Conservation (phyloP, 2,329 filamentous ascomycete genomes). For the Colletotrichum tamarilloi region DNA sequence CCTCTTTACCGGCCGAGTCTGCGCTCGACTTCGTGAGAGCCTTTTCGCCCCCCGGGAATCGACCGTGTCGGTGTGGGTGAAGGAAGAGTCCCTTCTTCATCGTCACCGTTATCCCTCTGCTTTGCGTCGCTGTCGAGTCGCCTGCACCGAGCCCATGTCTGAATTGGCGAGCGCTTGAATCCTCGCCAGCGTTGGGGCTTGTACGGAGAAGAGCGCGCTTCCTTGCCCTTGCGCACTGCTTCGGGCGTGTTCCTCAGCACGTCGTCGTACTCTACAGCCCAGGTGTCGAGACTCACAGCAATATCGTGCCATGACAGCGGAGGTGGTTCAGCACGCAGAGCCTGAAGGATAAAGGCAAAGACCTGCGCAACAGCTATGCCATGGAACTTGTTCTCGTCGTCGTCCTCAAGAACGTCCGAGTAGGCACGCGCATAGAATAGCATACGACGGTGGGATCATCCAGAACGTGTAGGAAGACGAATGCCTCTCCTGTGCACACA, state of each 20-base stretch:
- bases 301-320: conserved; percentile 45
- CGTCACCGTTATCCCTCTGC: conserved; percentile 25
- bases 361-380: conserved; percentile 46
- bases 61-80: conserved; percentile 33
- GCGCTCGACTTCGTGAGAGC: conserved; percentile 1
- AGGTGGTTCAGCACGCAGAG: conserved; percentile 42
- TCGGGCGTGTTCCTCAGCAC: conserved; percentile 41
- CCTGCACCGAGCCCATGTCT: conserved; percentile 41
- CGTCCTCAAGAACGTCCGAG: conserved; percentile 46
- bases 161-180: conserved; percentile 44
- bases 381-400: conserved; percentile 44
- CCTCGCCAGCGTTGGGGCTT: conserved; percentile 43
- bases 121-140: conserved; percentile 1
- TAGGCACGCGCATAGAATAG: neutral
- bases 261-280: conserved; percentile 46
- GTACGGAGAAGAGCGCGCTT: conserved; percentile 38
- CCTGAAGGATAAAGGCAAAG: conserved; percentile 48
- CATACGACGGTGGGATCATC: neutral
- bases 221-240: conserved; percentile 36
- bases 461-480: no score
- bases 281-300: conserved; percentile 43
- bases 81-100: conserved; percentile 36
- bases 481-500: no score
- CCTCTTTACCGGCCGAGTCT: conserved; percentile 10
- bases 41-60: conserved; percentile 10